Evolutionary conservation across 768 basidiomycete species (phyloP).

Genomic region (Boletus reticulatus): DNA sequence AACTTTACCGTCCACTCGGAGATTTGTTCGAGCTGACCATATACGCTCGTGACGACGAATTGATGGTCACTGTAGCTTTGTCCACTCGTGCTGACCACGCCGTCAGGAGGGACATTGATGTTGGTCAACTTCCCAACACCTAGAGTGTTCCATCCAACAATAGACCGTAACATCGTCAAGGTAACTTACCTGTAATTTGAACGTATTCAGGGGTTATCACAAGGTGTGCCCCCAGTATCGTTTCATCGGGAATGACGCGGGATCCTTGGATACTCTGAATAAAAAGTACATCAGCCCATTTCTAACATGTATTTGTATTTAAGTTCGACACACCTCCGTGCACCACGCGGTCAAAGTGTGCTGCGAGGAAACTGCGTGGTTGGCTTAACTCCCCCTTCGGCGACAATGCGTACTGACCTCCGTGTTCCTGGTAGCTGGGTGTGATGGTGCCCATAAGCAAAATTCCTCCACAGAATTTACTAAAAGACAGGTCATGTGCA

Average conservation of each 20-base stretch:
- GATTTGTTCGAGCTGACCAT: constrained; percentile 54
- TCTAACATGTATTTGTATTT: neutral
- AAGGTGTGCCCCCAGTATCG: constrained; percentile 67
- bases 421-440: constrained; percentile 55
- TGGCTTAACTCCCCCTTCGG: constrained; percentile 5
- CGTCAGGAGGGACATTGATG: constrained; percentile 60
- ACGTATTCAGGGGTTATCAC: constrained; percentile 74
- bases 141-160: constrained; percentile 34
- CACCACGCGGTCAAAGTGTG: constrained; percentile 57
- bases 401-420: constrained; percentile 43
- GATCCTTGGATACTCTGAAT: constrained; percentile 55
- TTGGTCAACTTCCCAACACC: constrained; percentile 64
- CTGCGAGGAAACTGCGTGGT: constrained; percentile 25
- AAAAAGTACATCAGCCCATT: neutral
- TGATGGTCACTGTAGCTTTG: constrained; percentile 62
- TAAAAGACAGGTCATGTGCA: constrained; percentile 18
- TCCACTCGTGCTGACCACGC: constrained; percentile 56
- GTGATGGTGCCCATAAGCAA: constrained; percentile 52
- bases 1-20: constrained; percentile 67
- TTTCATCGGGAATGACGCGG: constrained; percentile 68
- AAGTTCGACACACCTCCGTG: constrained; percentile 32
- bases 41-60: constrained; percentile 72
- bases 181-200: constrained; percentile 56
- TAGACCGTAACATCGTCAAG: constrained; percentile 14
- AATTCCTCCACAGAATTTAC: constrained; percentile 59